Evolutionary conservation across 352 stramenopile species (phyloP).

Genomic region (Thalassiosira hispida): DNA sequence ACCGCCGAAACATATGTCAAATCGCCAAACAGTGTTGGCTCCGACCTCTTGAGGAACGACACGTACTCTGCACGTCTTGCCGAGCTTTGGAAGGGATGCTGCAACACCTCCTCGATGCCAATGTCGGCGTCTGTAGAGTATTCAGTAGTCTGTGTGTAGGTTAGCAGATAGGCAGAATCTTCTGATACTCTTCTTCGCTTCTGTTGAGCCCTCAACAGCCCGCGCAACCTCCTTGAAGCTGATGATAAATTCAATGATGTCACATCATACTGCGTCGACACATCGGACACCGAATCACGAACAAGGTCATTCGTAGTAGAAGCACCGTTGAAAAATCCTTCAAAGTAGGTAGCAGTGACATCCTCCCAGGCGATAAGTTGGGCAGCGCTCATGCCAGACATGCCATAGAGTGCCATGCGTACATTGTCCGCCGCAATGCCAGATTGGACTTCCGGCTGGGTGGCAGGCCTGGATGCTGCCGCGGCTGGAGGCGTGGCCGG

Average conservation of each 20-base stretch:
- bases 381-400: not conserved
- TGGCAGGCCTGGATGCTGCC: not conserved
- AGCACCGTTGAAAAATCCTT: not conserved
- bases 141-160: slow-evolving; percentile 28
- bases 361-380: slow-evolving; percentile 5
- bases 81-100: slow-evolving; percentile 25
- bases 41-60: slow-evolving; percentile 15
- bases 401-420: slow-evolving; percentile 2
- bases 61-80: slow-evolving; percentile 8
- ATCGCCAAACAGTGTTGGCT: slow-evolving; percentile 20
- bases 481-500: not conserved
- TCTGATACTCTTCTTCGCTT: not conserved
- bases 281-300: slow-evolving; percentile 22
- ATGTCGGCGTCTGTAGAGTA: slow-evolving; percentile 12
- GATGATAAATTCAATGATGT: slow-evolving; percentile 13
- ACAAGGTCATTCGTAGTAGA: slow-evolving; percentile 6
- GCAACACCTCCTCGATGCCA: slow-evolving; percentile 9
- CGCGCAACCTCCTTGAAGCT: not conserved
- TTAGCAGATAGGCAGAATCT: slow-evolving; percentile 22
- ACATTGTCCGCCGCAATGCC: not conserved
- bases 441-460: slow-evolving; percentile 3
- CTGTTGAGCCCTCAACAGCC: not conserved
- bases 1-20: slow-evolving; percentile 12
- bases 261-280: slow-evolving; percentile 14
- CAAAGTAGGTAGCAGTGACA: not conserved